A percentile compares a stretch with the other conserved stretches of the same genome.
Evolutionary conservation across 148 eudicot species (phyloP).

Genomic region (Simmondsia chinensis): DNA sequence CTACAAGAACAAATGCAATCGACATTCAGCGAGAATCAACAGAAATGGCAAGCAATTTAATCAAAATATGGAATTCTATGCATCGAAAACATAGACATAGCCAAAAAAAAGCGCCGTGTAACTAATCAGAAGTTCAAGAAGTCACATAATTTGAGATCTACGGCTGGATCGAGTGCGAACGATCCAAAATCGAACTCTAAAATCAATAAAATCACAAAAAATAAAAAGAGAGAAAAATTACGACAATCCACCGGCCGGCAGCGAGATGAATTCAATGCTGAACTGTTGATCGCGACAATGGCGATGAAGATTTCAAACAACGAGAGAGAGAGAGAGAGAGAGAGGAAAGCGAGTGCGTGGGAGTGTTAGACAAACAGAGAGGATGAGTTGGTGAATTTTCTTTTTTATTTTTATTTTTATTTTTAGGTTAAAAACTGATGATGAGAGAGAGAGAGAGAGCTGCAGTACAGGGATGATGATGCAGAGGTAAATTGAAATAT

Average conservation of each 20-base stretch:
- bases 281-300: background rate
- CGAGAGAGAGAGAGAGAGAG: conserved; percentile 7
- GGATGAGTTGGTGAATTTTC: conserved; percentile 8
- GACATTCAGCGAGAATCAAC: no score
- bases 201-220: background rate
- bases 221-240: background rate
- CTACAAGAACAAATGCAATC: no score
- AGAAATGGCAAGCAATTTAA: no score
- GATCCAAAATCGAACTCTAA: no score
- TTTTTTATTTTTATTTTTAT: background rate
- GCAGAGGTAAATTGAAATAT: conserved; percentile 5
- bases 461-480: no score
- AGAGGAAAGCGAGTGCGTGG: conserved; percentile 15
- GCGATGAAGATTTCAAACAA: conserved; percentile 7
- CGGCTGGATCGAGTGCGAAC: no score
- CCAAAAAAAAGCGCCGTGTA: no score
- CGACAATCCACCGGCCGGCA: conserved; percentile 1
- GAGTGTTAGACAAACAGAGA: conserved; percentile 9
- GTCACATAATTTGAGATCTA: no score
- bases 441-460: no score
- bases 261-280: background rate
- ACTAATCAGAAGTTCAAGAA: no score
- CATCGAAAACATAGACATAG: no score
- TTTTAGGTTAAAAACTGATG: background rate
- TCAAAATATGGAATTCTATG: no score